phyloP scores from a whole-genome alignment of 2,329 filamentous ascomycete genomes.

The Colletotrichum salicis region DNA sequence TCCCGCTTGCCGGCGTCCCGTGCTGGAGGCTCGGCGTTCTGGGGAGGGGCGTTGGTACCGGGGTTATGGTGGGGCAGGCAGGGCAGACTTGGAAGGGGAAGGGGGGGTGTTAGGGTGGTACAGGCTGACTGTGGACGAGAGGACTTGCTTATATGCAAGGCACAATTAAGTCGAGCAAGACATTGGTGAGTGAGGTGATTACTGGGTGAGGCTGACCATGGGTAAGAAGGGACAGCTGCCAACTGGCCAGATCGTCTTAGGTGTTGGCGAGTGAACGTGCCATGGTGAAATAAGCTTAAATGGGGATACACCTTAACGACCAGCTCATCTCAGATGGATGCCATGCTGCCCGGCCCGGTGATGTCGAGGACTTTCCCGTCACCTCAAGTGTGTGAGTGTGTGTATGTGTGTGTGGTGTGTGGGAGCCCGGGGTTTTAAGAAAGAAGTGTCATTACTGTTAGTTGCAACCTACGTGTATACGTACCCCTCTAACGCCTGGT shows the following conservation, averaged over 20 bases:
- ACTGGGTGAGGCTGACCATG: neutral
- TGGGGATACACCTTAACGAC: conserved; percentile 8
- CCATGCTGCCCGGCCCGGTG: neutral
- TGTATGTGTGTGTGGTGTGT: neutral
- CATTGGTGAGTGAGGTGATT: neutral
- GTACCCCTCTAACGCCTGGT: neutral
- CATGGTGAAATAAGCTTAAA: conserved; percentile 33
- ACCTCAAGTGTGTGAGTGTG: too few relatives aligned
- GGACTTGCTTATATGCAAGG: neutral
- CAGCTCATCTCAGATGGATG: conserved; percentile 6
- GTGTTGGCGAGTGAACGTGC: conserved; percentile 3
- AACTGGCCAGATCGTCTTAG: conserved; percentile 26
- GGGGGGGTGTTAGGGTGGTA: conserved; percentile 22
- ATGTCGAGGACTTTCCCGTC: neutral
- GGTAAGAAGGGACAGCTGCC: neutral
- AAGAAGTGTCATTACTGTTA: neutral
- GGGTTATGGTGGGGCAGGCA: conserved; percentile 21
- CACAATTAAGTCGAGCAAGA: neutral
- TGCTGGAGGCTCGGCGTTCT: conserved; percentile 35
- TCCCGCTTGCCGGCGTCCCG: conserved; percentile 36
- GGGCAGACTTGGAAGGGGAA: neutral
- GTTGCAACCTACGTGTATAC: neutral
- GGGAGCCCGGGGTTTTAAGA: neutral
- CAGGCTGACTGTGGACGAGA: neutral
- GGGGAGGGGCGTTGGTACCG: conserved; percentile 29